Evolutionary conservation across 2,329 filamentous ascomycete genomes (phyloP).

Genomic region (Bipolaris zeicola): DNA sequence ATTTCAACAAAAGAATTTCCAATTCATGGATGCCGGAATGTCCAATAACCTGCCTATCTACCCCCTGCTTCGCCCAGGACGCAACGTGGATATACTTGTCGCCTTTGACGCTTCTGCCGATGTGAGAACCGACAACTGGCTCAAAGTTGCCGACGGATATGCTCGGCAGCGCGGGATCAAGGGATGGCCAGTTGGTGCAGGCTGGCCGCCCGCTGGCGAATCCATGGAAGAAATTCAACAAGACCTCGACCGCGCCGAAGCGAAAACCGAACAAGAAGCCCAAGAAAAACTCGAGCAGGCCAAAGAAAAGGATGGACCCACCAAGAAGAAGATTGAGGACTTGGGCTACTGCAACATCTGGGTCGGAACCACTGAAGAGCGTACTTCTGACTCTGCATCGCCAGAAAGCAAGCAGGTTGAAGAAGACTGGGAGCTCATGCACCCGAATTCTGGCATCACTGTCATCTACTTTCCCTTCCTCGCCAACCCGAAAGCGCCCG

Average conservation of each 20-base stretch:
- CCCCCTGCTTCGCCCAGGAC: conserved; percentile 83
- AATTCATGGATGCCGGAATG: conserved; percentile 94
- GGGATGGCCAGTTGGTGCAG: conserved; percentile 93
- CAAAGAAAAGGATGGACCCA: conserved; percentile 31
- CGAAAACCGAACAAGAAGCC: conserved; percentile 64
- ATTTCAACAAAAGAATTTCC: conserved; percentile 67
- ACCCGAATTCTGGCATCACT: conserved; percentile 81
- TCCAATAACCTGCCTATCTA: conserved; percentile 98
- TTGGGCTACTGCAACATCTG: conserved; percentile 93
- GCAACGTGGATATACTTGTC: conserved; percentile 86
- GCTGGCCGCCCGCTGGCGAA: conserved; percentile 76
- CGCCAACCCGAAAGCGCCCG: conserved; percentile 76
- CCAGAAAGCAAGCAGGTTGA: conserved; percentile 62
- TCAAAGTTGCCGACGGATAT: conserved; percentile 92
- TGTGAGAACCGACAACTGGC: conserved; percentile 93
- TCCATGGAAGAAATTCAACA: conserved; percentile 64
- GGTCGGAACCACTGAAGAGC: conserved; percentile 84
- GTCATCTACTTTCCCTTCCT: conserved; percentile 91
- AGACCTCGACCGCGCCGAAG: conserved; percentile 72
- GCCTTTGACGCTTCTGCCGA: conserved; percentile 96
- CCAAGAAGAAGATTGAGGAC: conserved; percentile 49
- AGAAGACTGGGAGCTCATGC: conserved; percentile 69
- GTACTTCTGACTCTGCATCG: conserved; percentile 60
- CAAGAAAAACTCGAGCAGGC: conserved; percentile 68
- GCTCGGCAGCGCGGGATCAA: conserved; percentile 87